Base-by-base conservation (phyloP, 1,284 basidiomycete species). In the Irpex sp. region DNA sequence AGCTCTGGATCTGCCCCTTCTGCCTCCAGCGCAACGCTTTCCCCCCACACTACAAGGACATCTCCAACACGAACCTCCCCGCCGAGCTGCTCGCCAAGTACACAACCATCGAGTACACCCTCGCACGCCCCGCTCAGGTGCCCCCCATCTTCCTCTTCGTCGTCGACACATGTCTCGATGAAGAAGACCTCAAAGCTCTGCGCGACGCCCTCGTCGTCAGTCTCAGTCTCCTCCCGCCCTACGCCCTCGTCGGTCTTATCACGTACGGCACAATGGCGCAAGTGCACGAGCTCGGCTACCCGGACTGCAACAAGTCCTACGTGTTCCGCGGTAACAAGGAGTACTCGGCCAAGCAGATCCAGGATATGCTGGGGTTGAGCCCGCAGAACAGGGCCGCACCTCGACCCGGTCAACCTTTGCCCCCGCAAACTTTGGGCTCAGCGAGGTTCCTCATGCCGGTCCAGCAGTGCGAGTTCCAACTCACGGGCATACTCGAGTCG, bases 311-410 rank as follows among this genome's bases (percentile, higher is more conserved):
- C 78, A 99, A 99, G 78, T 96, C 95, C 4, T 99, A 97, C 76
- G 97, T 99, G 65, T 99, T 99, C 88, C 91, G 97, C 43, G 97
- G 97, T 59, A 93, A 93, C n/a, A 99, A 99, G 78, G 97, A 99
- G 73, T 99, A 99, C 76, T 81, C 90, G 62, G 90, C 95, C 63
- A 99, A 99, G 80, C 94, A 96, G 70, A 98, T 99, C 70, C 94
- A 96, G 77, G 97, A 98, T 71, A 99, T 99, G 97, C 91, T 99
- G 58, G 95, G 94, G 49, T 85, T 99, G 54, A 87, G 83, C 69
- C 86, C 90, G 1, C 86, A 88, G 67, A 86, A 86, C 67, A 89
- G 90, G 54, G 89, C 90, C 33, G 88, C 90, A 4, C 90, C 92
- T 53, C 92, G 92, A 59, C 92, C 90, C 15, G 93, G 93, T 3